Evolutionary conservation across 495 filamentous ascomycete species (phyloP), one percentile per base, ranked within the genome.

Genomic region (Emericellopsis terricola): DNA sequence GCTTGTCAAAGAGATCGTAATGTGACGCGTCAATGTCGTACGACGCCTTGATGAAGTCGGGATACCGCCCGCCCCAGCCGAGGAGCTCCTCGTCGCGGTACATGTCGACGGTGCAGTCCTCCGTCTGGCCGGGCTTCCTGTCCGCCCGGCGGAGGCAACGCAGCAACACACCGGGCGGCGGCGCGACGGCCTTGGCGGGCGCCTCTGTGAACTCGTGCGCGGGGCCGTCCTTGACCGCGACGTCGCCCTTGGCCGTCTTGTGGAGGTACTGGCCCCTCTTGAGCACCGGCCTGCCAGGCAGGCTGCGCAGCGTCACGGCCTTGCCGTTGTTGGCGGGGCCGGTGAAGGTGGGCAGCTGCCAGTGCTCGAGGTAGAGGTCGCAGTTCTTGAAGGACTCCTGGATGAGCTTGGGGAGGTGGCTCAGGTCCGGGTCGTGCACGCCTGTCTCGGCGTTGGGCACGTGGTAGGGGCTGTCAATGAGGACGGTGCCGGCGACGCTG

Each of bases 1-100:
- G 5, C 31, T 33, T 33, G 3, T 33, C 31, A 33, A 33, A 33
- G 19, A 33, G 20, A 10, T 21, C 31, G 10, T 33, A 33, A 6
- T 33, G 31, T 6, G 20, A 14, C 17, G 31, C 15, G 9, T 33
- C 15, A 8, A 33, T 20, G 24, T 33, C 31, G 17, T 20, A 2
- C 15, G 24, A n/a, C 18, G 31, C 31, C 18, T 20, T 33, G 17
- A 33, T 33, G 8, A 33, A 33, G 4, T 33, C 31, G 7, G 31
- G 31, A 11, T 13, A 8, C 8, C 24, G 20, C n/a, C 18, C 31
- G 8, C 19, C 7, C 31, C 31, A 33, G 17, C 31, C 31, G 2
- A 33, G 18, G 3, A 20, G 14, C 4, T 13, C 19, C 14, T 33
- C 31, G n/a, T 21, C 9, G 17, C 31, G 31, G 17, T 33, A 21